Base-by-base conservation (phyloP, 208 protist genomes). In the Acanthamoeba royreba region DNA sequence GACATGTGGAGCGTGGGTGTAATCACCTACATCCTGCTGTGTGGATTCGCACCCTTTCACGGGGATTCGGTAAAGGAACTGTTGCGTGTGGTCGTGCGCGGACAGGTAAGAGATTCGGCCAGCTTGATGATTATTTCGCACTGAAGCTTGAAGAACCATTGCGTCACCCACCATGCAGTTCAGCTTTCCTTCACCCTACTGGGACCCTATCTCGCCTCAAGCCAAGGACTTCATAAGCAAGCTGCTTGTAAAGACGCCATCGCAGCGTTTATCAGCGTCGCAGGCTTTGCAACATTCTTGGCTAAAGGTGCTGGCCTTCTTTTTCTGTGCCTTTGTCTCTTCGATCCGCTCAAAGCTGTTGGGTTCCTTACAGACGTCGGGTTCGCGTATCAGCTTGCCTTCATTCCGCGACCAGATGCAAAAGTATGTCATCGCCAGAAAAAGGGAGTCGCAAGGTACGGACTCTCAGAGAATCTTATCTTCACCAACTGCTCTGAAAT, bases 1-100 rank as follows among this genome's bases (percentile, higher is more conserved):
- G 96, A 97, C 87, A 92, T 96, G 93, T 97, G 96, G 96, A 91
- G 74, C 74, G 94, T 96, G n/a, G 96, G 96, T 52, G 95, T 97
- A 11, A 97, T 97, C 40, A 95, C 87, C 13, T 97, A 97, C 93
- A 96, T 96, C 63, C 92, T 97, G 81, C 66, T 96, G 38, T 96
- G 95, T 58, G 95, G 95, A 28, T 96, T 96, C 87, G 46, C 94
- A 31, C 95, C 95, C 40, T 96, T 96, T 58, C 95, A 95, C 58
- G 94, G 79, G 22, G 93, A 95, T 42, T 95, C 85, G 38, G 87
- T 94, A 25, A 61, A 95, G 7, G 94, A 95, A 55, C 38, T 96
- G 9, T 95, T 96, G 40, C 69, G 95, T 69, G 86, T 94, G 55
- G 94, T 96, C 42, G 83, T 95, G 13, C 53, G 55, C 49, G 77